Base-by-base conservation (phyloP, 2,329 filamentous ascomycete species). In the Thielaviopsis ethacetica region DNA sequence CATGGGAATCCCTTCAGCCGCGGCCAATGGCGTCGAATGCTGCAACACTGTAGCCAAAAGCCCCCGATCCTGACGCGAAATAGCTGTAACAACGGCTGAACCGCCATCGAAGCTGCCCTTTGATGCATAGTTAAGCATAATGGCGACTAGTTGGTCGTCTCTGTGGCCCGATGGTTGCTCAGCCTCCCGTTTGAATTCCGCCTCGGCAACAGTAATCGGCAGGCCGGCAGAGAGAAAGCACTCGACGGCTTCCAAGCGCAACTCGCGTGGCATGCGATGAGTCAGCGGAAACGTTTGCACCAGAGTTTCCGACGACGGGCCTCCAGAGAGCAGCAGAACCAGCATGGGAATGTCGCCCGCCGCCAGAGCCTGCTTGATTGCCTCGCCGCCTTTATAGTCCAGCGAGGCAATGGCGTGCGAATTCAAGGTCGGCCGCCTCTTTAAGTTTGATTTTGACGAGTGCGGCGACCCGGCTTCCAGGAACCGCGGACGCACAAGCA, bases 101-200 rank as follows among this genome's bases (percentile, higher is more conserved):
- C 78, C 77, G 26, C 76, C 73, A 50, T 76, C 75, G 58, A 76
- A 77, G 62, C 80, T 80, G 44, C 79, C 72, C 54, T 81, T 78
- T 3, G 76, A 76, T 15, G 76, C 74, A 61, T 79, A 70, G 1
- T 72, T 70, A 5, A 83, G 68, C 3, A 82, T 67, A 4, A 82
- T 69, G 6, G 72, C 71, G 58, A 83, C 77, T 12, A 83, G 67
- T 1, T 71, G 70, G 50, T 76, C 72, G 47, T 82, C 79, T 44
- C 77, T 70, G 49, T 71, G 69, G 0, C 73, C 71, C 1, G 71
- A 70, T 13, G 73, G 70, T 50, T 79, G 75, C 15, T 73, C 71
- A 50, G 82, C 75, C n/a, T 76, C 75, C 24, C 75, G 72, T 60
- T 80, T 75, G 1, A 82, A 65, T 1, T 77, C 76, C 0, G 69